phyloP scores from a whole-genome alignment of 2,329 filamentous ascomycete genomes.

The Claviceps pusilla region DNA sequence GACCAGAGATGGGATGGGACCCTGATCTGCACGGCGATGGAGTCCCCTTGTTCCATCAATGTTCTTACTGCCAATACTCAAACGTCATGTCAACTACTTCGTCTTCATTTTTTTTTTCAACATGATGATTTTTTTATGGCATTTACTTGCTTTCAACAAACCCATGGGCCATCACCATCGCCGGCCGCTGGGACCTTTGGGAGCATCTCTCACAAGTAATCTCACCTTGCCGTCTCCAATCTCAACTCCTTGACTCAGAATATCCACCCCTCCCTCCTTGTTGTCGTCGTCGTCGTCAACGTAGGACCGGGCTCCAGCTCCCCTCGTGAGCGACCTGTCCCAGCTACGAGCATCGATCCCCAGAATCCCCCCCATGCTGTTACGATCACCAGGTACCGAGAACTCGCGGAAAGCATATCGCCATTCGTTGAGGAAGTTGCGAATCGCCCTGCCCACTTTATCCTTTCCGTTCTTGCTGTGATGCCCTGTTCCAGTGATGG shows the following conservation, averaged over 20 bases:
- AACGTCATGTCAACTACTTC: too few relatives aligned
- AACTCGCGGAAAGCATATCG: slow-evolving; percentile 93
- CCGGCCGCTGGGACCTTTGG: slow-evolving; percentile 38
- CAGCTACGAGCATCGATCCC: slow-evolving; percentile 54
- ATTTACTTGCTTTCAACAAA: too few relatives aligned
- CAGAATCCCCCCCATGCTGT: slow-evolving; percentile 62
- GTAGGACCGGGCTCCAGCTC: slow-evolving; percentile 13
- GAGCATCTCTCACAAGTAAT: slow-evolving; percentile 46
- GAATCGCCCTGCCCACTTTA: slow-evolving; percentile 89
- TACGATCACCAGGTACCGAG: slow-evolving; percentile 83
- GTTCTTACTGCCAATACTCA: too few relatives aligned
- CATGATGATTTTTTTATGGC: too few relatives aligned
- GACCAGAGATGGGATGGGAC: too few relatives aligned
- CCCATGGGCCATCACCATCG: slow-evolving; percentile 18
- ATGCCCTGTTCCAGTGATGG: slow-evolving; percentile 91
- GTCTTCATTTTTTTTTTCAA: too few relatives aligned
- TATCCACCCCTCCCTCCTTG: slow-evolving; percentile 32
- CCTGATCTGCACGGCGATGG: too few relatives aligned
- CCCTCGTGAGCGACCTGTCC: slow-evolving; percentile 43
- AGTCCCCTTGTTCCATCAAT: too few relatives aligned
- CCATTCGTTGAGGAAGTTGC: slow-evolving; percentile 87
- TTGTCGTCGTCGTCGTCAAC: slow-evolving; percentile 17
- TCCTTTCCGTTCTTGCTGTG: slow-evolving; percentile 98
- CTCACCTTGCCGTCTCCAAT: slow-evolving; percentile 42
- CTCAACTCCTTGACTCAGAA: slow-evolving; percentile 39